A percentile compares a stretch with the other conserved stretches of the same genome.
phyloP scores from a whole-genome alignment of 495 filamentous ascomycete genomes.

The Penicillium salamii region DNA sequence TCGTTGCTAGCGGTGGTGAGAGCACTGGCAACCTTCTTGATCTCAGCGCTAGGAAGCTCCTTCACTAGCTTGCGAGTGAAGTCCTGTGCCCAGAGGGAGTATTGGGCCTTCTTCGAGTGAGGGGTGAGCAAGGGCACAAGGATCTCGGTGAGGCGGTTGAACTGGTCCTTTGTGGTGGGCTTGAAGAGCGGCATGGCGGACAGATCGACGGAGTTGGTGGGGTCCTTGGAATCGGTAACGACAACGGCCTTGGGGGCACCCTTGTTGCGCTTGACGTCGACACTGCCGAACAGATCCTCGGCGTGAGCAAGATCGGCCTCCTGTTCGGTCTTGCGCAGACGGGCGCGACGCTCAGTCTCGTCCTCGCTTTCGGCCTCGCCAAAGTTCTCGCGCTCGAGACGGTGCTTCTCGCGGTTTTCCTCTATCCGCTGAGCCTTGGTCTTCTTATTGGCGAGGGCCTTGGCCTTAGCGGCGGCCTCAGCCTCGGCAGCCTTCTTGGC shows the following conservation, averaged over 20 bases:
- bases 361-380: slow-evolving; percentile 68
- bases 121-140: slow-evolving; percentile 70
- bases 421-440: slow-evolving; percentile 83
- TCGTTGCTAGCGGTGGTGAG: slow-evolving; percentile 88
- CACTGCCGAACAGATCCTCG: slow-evolving; percentile 80
- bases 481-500: slow-evolving; percentile 79
- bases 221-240: slow-evolving; percentile 63
- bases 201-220: slow-evolving; percentile 76
- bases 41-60: slow-evolving; percentile 84
- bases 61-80: slow-evolving; percentile 83
- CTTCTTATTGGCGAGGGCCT: slow-evolving; percentile 93
- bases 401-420: slow-evolving; percentile 57
- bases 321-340: slow-evolving; percentile 73
- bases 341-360: slow-evolving; percentile 66
- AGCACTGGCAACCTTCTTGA: slow-evolving; percentile 88
- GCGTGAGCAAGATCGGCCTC: slow-evolving; percentile 89
- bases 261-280: slow-evolving; percentile 68
- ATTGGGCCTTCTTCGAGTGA: slow-evolving; percentile 86
- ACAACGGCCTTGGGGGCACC: slow-evolving; percentile 60
- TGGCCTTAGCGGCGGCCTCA: slow-evolving; percentile 85
- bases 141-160: slow-evolving; percentile 67
- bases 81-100: slow-evolving; percentile 83
- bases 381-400: slow-evolving; percentile 48
- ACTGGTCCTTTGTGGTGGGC: slow-evolving; percentile 81
- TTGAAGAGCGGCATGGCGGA: slow-evolving; percentile 80